Evolutionary conservation across 768 basidiomycete genomes (phyloP), one percentile per base, ranked within the genome.

Genomic region (Crassisporium funariophilum): DNA sequence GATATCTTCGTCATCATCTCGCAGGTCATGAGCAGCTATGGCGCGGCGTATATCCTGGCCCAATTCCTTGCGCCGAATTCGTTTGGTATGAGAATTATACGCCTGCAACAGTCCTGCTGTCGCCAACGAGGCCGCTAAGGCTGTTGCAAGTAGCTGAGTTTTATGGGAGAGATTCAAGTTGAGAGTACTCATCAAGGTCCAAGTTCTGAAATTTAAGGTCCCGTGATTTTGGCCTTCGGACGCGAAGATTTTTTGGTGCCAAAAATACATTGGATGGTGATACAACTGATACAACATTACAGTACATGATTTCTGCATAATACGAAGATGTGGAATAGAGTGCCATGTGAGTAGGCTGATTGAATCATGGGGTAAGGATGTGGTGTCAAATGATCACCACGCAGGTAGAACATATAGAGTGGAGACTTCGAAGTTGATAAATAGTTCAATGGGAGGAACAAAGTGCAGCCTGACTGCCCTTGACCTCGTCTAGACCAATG

Each of bases 111-210:
- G 53, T 0, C 76, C 71, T 4, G 78, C 83, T 9, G 88, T 90
- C 1, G 78, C 68, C 2, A 79, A 51, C 4, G 88, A 86, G 10
- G 86, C 80, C 10, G 78, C 76, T 34, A 83, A 52, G n/a, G 86
- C 88, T 10, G 82, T 77, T 35, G 78, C 68, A 20, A 88, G 56
- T 36, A 91, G 78, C 59, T 90, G 88, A 10, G 76, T 70, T 55
- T 71, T 76, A 58, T 88, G 86, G 16, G 83, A 80, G 29, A 73
- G 70, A 21, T 72, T 56, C n/a, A n/a, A n/a, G n/a, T n/a, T n/a
- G n/a, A n/a, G n/a, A n/a, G n/a, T n/a, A n/a, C n/a, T n/a, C n/a
- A n/a, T n/a, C n/a, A n/a, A n/a, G n/a, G n/a, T n/a, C n/a, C n/a
- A n/a, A n/a, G n/a, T n/a, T n/a, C n/a, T n/a, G n/a, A n/a, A n/a